Percentiles rank a stretch among this genome's conserved stretches.
These are phyloP conservation scores for Capsella bursapastoris DNA, from an alignment of 345 rosid genomes.

Conservation along the genomic window DNA sequence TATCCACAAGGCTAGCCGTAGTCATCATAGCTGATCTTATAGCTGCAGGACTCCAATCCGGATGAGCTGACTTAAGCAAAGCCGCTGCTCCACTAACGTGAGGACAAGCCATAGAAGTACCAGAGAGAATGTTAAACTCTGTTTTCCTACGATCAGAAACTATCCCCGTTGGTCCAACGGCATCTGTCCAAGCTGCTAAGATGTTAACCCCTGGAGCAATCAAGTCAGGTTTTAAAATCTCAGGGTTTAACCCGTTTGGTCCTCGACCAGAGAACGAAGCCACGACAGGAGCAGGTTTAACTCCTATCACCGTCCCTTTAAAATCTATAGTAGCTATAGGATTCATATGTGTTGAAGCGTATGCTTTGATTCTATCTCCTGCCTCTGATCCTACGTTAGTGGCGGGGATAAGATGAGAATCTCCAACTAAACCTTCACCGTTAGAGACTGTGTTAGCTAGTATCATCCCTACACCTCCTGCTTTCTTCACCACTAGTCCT, in stretches of 20 bases:
- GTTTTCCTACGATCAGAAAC: constrained; percentile 61
- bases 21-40: constrained; percentile 85
- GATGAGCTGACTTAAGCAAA: constrained; percentile 77
- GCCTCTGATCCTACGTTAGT: constrained; percentile 66
- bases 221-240: constrained; percentile 75
- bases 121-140: constrained; percentile 75
- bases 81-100: constrained; percentile 82
- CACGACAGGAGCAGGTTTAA: constrained; percentile 76
- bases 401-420: constrained; percentile 72
- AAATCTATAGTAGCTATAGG: constrained; percentile 68
- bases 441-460: constrained; percentile 72
- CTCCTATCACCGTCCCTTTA: constrained; percentile 63
- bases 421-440: constrained; percentile 80
- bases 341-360: constrained; percentile 42
- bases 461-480: constrained; percentile 81
- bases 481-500: constrained; percentile 78
- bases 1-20: constrained; percentile 59
- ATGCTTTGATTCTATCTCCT: constrained; percentile 63
- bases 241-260: constrained; percentile 71
- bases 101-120: constrained; percentile 88
- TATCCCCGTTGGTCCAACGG: constrained; percentile 70
- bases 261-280: constrained; percentile 82
- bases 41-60: constrained; percentile 70
- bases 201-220: constrained; percentile 60
- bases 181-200: constrained; percentile 82